Evolutionary conservation across 2,329 filamentous ascomycete species (phyloP), one percentile per base, ranked within the genome.

Genomic region (Aureobasidium zeae): DNA sequence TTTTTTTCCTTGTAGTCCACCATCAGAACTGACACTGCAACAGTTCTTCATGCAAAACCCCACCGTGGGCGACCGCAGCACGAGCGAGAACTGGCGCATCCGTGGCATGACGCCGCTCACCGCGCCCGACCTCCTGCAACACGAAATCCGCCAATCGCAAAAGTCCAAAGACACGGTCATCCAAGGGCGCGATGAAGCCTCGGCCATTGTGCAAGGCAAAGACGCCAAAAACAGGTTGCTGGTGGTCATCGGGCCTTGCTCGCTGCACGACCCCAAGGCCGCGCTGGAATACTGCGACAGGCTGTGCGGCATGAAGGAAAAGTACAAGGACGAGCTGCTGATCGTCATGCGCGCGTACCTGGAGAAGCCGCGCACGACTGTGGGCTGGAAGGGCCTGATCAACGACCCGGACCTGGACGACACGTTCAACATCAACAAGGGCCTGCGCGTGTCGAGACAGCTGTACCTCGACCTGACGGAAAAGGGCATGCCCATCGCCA

Each of bases 341-440:
- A 91, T 98, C 54, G 83, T 98, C 49, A 98, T 98, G 91, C 84
- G 91, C 55, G 85, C 86, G 51, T 98, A 98, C 76, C 79, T 98
- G 48, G 91, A 98, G 74, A 98, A 98, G 74, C 91, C 91, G 16
- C 81, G 91, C 52, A 98, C 91, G 20, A 98, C 91, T 0, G 86
- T 98, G 20, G 91, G 91, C 54, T 98, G 91, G 91, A 98, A 98
- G 72, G 91, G 91, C 37, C 71, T 98, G 56, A 94, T 98, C 70
- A 96, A 98, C 63, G 91, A 98, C 66, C 91, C 91, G 2, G 89
- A 96, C 59, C 94, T 98, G 60, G 88, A 96, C 66, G 89, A 94
- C 64, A 91, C 83, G 65, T 96, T 94, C 82, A 81, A 95, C 69
- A 96, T 98, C 70, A 96, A 96, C 74, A 96, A 96, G 73, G 91